These are phyloP conservation scores for Trametes coccinea DNA, from an alignment of 768 basidiomycete species.

Conservation along the genomic window DNA sequence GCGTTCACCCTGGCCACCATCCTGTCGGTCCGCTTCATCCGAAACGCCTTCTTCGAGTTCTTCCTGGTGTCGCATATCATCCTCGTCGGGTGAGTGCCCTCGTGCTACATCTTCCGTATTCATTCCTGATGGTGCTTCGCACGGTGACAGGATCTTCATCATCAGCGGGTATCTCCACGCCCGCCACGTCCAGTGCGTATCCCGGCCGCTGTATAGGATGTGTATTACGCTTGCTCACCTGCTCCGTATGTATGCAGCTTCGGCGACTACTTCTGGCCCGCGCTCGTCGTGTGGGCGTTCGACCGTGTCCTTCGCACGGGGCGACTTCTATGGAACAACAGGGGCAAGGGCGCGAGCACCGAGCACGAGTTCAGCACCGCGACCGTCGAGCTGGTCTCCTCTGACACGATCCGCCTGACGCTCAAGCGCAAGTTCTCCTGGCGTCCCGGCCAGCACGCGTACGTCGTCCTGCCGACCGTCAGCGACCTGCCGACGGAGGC, in stretches of 20 bases:
- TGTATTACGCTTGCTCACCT: constrained; percentile 16
- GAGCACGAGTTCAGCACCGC: constrained; percentile 30
- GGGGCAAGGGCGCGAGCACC: constrained; percentile 30
- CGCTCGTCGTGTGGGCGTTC: constrained; percentile 48
- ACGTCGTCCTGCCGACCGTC: constrained; percentile 47
- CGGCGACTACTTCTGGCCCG: constrained; percentile 51
- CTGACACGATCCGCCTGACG: constrained; percentile 47
- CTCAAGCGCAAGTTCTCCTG: constrained; percentile 45
- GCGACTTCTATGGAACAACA: constrained; percentile 44
- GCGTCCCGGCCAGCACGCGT: constrained; percentile 52
- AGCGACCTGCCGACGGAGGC: constrained; percentile 41
- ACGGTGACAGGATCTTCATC: constrained; percentile 38
- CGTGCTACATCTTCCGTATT: not conserved
- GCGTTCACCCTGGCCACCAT: constrained; percentile 36
- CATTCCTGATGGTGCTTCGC: constrained; percentile 1
- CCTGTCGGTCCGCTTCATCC: constrained; percentile 41
- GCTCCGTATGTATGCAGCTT: constrained; percentile 28
- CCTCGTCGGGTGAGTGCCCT: constrained; percentile 29
- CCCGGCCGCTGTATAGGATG: not conserved
- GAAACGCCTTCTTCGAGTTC: constrained; percentile 45
- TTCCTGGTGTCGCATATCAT: constrained; percentile 32
- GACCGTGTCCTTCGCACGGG: constrained; percentile 44
- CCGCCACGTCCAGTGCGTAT: constrained; percentile 22
- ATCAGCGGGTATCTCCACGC: constrained; percentile 37
- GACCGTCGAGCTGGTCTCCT: constrained; percentile 43